Evolutionary conservation across 2,329 filamentous ascomycete genomes (phyloP), one percentile per base, ranked within the genome.

Genomic region (Ophiosphaerella herpotricha): DNA sequence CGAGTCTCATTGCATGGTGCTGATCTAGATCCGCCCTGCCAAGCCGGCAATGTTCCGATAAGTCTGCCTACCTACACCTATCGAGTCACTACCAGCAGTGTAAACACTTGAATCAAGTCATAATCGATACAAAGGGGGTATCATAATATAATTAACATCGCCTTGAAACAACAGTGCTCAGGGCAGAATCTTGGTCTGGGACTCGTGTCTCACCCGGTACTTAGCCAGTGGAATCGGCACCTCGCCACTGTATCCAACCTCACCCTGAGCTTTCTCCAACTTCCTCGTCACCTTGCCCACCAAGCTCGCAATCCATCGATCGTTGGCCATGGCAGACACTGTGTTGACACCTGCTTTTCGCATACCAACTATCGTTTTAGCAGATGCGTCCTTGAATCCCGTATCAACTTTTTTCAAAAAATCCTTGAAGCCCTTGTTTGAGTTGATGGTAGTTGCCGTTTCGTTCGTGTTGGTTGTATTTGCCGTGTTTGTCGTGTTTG

Each of bases 261-360:
- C 79, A 0, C 80, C 80, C 49, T 77, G 75, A 31, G 75, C 76
- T 21, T 71, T 74, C 64, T 81, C 78, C 43, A 82, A 49, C 60
- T 77, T 80, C 52, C 67, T 70, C 48, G 77, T 79, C 4, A 80
- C 67, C 53, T 78, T 81, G 4, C 80, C 80, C 0, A 82, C 78
- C 55, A 82, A 59, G 60, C 76, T 78, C 32, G 80, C 80, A 57
- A 83, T 81, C 79, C 80, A 82, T 16, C 78, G 69, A 59, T 83
- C 80, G 57, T 82, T 82, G 4, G 79, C 76, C 32, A 80, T 72
- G 1, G 74, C 76, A 46, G 61, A 64, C 36, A 68, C 67, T 8
- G 70, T 73, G 32, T 64, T 75, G 1, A 79, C 74, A 1, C 75
- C 70, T 1, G 71, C 75, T 57, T 77, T 80, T 64, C 78, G 79